phyloP scores from a whole-genome alignment of 306 rosid genomes.

The Myrica gale region DNA sequence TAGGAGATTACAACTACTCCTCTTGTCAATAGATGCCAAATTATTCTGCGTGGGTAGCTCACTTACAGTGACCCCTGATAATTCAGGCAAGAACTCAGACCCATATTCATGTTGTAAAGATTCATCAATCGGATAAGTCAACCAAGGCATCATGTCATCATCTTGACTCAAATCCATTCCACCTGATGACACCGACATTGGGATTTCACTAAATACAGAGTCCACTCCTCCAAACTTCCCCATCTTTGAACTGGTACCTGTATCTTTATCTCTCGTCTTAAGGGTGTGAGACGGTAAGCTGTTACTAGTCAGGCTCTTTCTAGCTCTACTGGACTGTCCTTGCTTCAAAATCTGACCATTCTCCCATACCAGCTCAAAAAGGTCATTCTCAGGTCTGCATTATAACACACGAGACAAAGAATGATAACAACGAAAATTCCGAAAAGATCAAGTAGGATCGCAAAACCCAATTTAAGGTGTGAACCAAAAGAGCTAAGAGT shows the following conservation, averaged over 20 bases:
- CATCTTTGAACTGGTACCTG: constrained; percentile 40
- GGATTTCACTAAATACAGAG: constrained; percentile 55
- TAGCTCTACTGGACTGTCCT: constrained; percentile 69
- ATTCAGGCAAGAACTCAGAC: constrained; percentile 68
- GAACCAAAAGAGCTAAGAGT: constrained; percentile 10
- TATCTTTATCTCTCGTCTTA: constrained; percentile 57
- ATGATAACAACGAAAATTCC: neutral
- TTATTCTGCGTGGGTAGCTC: constrained; percentile 40
- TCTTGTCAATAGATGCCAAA: constrained; percentile 46
- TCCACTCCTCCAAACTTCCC: constrained; percentile 58
- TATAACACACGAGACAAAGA: constrained; percentile 30
- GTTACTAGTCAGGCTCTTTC: constrained; percentile 54
- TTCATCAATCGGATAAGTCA: constrained; percentile 71
- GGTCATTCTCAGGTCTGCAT: constrained; percentile 69
- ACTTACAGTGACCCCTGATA: constrained; percentile 53
- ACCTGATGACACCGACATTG: constrained; percentile 58
- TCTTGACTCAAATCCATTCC: constrained; percentile 64
- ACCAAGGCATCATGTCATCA: constrained; percentile 77
- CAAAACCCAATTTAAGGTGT: constrained; percentile 22
- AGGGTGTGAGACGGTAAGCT: constrained; percentile 55
- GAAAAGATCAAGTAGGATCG: constrained; percentile 14
- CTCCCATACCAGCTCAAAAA: constrained; percentile 87
- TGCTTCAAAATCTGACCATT: constrained; percentile 80
- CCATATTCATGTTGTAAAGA: constrained; percentile 61
- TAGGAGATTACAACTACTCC: constrained; percentile 44